phyloP scores from a whole-genome alignment of 1,284 basidiomycete genomes.

The Leccinum pseudoinsigne region DNA sequence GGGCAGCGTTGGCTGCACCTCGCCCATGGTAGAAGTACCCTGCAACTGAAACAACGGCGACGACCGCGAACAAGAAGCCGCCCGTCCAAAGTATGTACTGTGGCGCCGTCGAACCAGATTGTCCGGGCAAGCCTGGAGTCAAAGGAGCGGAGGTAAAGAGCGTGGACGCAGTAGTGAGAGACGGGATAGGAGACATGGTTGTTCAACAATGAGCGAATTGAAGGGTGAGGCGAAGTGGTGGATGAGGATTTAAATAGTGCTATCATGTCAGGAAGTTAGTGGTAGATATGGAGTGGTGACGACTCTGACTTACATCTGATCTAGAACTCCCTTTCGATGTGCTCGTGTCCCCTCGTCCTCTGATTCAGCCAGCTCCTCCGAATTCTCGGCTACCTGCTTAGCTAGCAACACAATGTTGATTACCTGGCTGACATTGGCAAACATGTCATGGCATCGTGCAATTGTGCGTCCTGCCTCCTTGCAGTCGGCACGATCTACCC shows the following conservation, averaged over 20 bases:
- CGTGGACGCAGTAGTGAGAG: constrained; percentile 13
- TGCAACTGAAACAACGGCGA: constrained; percentile 17
- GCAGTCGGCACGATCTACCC: not conserved
- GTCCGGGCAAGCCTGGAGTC: not conserved
- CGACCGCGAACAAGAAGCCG: constrained; percentile 22
- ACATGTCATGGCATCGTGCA: not conserved
- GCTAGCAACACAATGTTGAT: not conserved
- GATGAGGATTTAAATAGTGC: not conserved
- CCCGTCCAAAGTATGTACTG: constrained; percentile 15
- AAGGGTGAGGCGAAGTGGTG: not conserved
- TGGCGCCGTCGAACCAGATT: not conserved
- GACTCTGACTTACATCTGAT: not conserved
- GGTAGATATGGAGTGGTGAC: too few species aligned
- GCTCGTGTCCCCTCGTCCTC: not conserved
- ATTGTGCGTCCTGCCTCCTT: not conserved
- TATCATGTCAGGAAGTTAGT: not conserved
- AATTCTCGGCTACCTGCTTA: not conserved
- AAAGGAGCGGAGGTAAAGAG: constrained; percentile 7
- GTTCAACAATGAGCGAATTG: constrained; percentile 13
- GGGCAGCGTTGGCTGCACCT: not conserved
- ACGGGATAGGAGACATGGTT: constrained; percentile 25
- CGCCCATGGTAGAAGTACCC: constrained; percentile 19
- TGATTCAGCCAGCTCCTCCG: not conserved
- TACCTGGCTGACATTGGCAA: not conserved
- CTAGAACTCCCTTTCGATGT: not conserved